Percentiles rank a stretch among this genome's conserved stretches.
Evolutionary conservation across 108 stramenopile species (phyloP).

Genomic region (Seminavis robusta): DNA sequence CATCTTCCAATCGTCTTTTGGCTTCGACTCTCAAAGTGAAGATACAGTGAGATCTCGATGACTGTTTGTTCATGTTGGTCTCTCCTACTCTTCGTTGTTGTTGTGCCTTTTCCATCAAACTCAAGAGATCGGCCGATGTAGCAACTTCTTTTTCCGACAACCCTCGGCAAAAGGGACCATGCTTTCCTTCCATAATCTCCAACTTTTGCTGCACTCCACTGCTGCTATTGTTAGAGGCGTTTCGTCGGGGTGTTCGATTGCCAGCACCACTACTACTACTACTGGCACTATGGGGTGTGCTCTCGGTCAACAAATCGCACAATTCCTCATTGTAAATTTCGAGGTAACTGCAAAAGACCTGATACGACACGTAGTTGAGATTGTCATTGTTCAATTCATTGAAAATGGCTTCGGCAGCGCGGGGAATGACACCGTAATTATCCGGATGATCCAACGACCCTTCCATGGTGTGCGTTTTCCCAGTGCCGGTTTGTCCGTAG

Average conservation of each 20-base stretch:
- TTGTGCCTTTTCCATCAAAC: constrained; percentile 77
- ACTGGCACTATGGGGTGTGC: not conserved
- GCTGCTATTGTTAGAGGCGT: constrained; percentile 98
- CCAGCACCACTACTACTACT: constrained; percentile 27
- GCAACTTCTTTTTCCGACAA: constrained; percentile 78
- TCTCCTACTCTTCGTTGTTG: constrained; percentile 87
- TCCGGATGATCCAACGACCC: constrained; percentile 51
- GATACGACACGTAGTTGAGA: constrained; percentile 44
- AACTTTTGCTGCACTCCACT: constrained; percentile 95
- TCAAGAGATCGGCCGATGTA: constrained; percentile 81
- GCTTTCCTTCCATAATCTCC: constrained; percentile 97
- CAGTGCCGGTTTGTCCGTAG: constrained; percentile 87
- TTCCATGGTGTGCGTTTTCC: constrained; percentile 88
- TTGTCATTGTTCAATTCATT: constrained; percentile 41
- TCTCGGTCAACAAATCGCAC: constrained; percentile 70
- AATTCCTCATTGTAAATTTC: constrained; percentile 96
- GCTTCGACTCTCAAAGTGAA: constrained; percentile 45
- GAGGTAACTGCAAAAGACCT: constrained; percentile 76
- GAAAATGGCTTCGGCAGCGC: constrained; percentile 66
- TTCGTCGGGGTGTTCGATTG: constrained; percentile 55
- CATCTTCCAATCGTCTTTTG: not conserved
- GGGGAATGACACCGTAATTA: constrained; percentile 64
- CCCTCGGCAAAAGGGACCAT: constrained; percentile 91
- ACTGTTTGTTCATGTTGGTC: constrained; percentile 93
- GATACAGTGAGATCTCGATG: constrained; percentile 89